Base-by-base conservation (phyloP, 2,329 filamentous ascomycete species). In the Hymenoscyphus albidus region DNA sequence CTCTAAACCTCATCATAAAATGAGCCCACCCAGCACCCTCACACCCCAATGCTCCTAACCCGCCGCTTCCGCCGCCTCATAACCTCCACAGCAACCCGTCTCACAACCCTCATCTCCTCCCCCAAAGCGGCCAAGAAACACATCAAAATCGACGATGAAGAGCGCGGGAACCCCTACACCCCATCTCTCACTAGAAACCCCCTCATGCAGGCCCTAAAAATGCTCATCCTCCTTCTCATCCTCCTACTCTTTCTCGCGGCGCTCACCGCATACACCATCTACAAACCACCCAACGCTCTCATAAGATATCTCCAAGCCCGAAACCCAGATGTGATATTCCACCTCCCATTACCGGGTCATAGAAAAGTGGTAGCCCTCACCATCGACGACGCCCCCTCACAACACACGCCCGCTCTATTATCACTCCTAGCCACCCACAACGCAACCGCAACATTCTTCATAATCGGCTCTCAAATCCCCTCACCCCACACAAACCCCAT, bases 321-420 rank as follows among this genome's bases (percentile, higher is more conserved):
- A 67, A 93, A 90, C 83, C 91, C 91, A 1, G 88, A 93, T 71
- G 89, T 96, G 3, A 81, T 96, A 14, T 96, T 90, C 82, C 88
- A 91, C 69, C 82, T 90, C 35, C 71, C 76, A 6, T 82, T 90
- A 35, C 72, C 76, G 35, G 82, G 83, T 0, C 71, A 78, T 9
- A 78, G 84, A 58, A 91, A 88, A 73, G 78, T 94, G 32, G 82
- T 97, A 18, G 93, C 91, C 0, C 81, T 97, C 48, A 96, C 92
- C 0, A 89, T 97, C 72, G 93, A 97, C 79, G 93, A 97, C 77
- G 90, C 88, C 35, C 93, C 93, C 0, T 93, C 90, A 1, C 77
- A 83, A 55, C 82, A 91, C 75, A 96, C 93, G 1, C 73, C 77
- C 56, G 85, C 88, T 63, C 93, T 97, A 65, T 78, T 93, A 62